A percentile compares a stretch with the other conserved stretches of the same genome.
These are phyloP conservation scores for Peterozyma xylosa DNA, from an alignment of 805 yeast genomes.

Conservation along the genomic window DNA sequence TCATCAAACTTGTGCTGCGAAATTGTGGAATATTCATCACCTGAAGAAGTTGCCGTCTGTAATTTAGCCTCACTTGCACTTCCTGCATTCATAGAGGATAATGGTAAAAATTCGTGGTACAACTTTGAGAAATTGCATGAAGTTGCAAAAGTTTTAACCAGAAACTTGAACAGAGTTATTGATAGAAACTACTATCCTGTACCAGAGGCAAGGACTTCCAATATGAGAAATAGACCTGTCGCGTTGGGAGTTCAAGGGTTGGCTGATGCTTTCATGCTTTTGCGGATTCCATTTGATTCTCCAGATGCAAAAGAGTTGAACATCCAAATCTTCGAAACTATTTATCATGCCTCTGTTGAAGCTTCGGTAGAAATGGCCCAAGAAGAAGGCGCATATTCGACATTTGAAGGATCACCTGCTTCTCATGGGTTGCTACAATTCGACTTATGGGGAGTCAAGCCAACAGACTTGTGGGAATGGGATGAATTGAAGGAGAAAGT, in stretches of 20 bases:
- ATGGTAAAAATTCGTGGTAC: conserved; percentile 35
- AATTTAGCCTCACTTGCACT: conserved; percentile 56
- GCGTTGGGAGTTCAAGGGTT: conserved; percentile 61
- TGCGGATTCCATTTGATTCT: conserved; percentile 52
- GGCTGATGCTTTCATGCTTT: conserved; percentile 50
- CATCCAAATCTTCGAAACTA: conserved; percentile 54
- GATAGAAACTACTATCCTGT: conserved; percentile 54
- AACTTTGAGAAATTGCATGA: conserved; percentile 49
- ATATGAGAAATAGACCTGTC: conserved; percentile 53
- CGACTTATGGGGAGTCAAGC: conserved; percentile 53
- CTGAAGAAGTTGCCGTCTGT: conserved; percentile 55
- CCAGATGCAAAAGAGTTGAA: conserved; percentile 49
- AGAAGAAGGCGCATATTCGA: conserved; percentile 41
- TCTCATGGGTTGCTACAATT: conserved; percentile 49
- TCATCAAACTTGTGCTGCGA: conserved; percentile 59
- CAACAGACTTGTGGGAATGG: conserved; percentile 54
- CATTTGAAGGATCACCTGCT: conserved; percentile 54
- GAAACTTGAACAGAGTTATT: conserved; percentile 49
- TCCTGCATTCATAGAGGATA: conserved; percentile 46
- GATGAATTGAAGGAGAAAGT: conserved; percentile 42
- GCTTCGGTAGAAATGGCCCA: conserved; percentile 47
- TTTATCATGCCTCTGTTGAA: conserved; percentile 53
- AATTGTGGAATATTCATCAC: conserved; percentile 52
- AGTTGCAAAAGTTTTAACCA: conserved; percentile 45
- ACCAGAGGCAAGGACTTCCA: conserved; percentile 43